Base-by-base conservation (phyloP, 352 stramenopile species). In the Thraustochytrium sp. region DNA sequence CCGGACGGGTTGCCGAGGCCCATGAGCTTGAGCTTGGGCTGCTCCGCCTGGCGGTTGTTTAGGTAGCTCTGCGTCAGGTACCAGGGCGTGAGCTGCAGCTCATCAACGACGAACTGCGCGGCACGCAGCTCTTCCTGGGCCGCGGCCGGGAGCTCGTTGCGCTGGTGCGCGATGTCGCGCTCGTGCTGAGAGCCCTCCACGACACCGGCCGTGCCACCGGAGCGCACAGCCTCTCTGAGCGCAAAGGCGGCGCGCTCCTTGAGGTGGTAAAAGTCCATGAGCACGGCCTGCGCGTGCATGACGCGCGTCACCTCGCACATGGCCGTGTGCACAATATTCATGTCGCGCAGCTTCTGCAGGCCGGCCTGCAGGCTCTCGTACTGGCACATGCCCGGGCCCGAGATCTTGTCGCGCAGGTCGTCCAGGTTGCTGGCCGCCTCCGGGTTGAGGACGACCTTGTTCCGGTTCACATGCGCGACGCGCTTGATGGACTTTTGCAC, bases 41-140 rank as follows among this genome's bases (percentile, higher is more conserved):
- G 72, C 29, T 74, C 85, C 76, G 83, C 74, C 36, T 3, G 13
- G 8, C 53, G 44, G 2, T 68, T 74, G 56, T 59, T 82, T 1
- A 76, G 42, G 72, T 76, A 82, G 44, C 65, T 84, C 40, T 40
- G 49, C 29, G 80, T 85, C 26, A 76, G 53, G 65, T 87, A 88
- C 85, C 78, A 88, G 2, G 85, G 82, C 34, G 82, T 68, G 55
- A 85, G 82, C 51, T 86, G 85, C 37, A 88, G 85, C 63, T 88
- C 85, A 38, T 87, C 84, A 49, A 86, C 72, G 38, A 88, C 86
- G 65, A 86, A 87, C 46, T 85, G 85, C 11, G 84, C 82, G 23
- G 86, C 85, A 21, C 76, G 62, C 5, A 86, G 84, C 26, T 87
- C 84, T 46, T 65, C 48, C 78, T 86, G 75, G n/a, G 84, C 54